Evolutionary conservation across 495 filamentous ascomycete genomes (phyloP).

Genomic region (Astrothelium subdiscretum): DNA sequence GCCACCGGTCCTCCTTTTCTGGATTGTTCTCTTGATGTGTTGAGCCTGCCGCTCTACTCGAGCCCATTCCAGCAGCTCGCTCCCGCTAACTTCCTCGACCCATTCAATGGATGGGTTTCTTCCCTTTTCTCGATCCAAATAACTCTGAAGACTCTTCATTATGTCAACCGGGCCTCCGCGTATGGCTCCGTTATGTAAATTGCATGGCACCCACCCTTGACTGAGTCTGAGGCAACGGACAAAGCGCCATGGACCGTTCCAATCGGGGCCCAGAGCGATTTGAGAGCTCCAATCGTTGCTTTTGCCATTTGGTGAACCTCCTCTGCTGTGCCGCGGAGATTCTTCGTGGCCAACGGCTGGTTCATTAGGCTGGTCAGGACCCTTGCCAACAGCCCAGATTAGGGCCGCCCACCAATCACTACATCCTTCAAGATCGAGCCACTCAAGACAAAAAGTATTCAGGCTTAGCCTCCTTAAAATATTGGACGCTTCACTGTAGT

Average conservation of each 20-base stretch:
- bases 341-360: too few relatives aligned
- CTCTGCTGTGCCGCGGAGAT: too few relatives aligned
- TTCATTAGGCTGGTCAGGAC: not conserved
- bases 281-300: not conserved
- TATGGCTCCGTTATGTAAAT: not conserved
- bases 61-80: not conserved
- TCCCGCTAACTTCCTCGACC: not conserved
- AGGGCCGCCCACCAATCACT: conserved; percentile 56
- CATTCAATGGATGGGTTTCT: not conserved
- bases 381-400: conserved; percentile 27
- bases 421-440: conserved; percentile 74
- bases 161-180: not conserved
- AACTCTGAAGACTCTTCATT: not conserved
- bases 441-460: conserved; percentile 58
- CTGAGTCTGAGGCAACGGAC: conserved; percentile 37
- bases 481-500: conserved; percentile 58
- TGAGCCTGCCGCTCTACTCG: not conserved
- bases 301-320: too few relatives aligned
- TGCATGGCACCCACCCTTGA: conserved; percentile 37
- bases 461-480: conserved; percentile 58
- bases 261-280: conserved; percentile 30
- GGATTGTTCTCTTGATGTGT: not conserved
- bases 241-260: conserved; percentile 41
- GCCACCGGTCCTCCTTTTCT: not conserved
- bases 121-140: not conserved